Evolutionary conservation across 1,284 basidiomycete genomes (phyloP).

Genomic region (Ceratobasidium sp.): DNA sequence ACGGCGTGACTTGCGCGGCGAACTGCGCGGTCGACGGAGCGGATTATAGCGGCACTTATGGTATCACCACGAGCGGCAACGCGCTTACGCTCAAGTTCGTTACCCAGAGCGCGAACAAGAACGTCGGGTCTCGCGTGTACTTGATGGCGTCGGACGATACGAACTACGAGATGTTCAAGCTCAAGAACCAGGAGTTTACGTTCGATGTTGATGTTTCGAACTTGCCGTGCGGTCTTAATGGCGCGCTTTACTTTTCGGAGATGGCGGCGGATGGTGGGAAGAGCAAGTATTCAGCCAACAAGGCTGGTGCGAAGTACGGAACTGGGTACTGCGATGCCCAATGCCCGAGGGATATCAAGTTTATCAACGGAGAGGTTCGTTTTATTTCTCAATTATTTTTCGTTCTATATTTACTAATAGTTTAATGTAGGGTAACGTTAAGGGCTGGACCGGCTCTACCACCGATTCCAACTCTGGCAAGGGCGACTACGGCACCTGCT

Average conservation of each 20-base stretch:
- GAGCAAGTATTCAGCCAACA: slow-evolving; percentile 65
- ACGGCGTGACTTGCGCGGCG: slow-evolving; percentile 61
- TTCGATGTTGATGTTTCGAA: slow-evolving; percentile 71
- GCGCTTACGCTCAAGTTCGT: slow-evolving; percentile 84
- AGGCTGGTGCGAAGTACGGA: slow-evolving; percentile 70
- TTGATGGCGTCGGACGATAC: slow-evolving; percentile 57
- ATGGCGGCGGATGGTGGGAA: slow-evolving; percentile 71
- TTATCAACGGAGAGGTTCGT: slow-evolving; percentile 64
- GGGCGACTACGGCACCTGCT: slow-evolving; percentile 47
- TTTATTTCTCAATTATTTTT: not conserved
- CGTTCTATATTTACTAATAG: not conserved
- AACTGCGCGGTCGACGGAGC: slow-evolving; percentile 72
- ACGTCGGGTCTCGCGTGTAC: slow-evolving; percentile 71
- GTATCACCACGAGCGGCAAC: slow-evolving; percentile 63
- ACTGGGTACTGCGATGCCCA: slow-evolving; percentile 73
- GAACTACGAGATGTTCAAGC: slow-evolving; percentile 49
- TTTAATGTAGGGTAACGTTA: slow-evolving; percentile 43
- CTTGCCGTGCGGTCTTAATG: slow-evolving; percentile 70
- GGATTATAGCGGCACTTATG: slow-evolving; percentile 65
- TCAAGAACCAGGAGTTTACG: slow-evolving; percentile 69
- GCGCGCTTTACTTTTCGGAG: slow-evolving; percentile 65
- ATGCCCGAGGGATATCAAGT: slow-evolving; percentile 66
- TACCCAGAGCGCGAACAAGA: slow-evolving; percentile 74
- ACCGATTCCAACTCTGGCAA: slow-evolving; percentile 47
- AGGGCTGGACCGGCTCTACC: slow-evolving; percentile 25